These are phyloP conservation scores for Phytophthora meadii DNA, from an alignment of 352 stramenopile genomes.

Conservation along the genomic window DNA sequence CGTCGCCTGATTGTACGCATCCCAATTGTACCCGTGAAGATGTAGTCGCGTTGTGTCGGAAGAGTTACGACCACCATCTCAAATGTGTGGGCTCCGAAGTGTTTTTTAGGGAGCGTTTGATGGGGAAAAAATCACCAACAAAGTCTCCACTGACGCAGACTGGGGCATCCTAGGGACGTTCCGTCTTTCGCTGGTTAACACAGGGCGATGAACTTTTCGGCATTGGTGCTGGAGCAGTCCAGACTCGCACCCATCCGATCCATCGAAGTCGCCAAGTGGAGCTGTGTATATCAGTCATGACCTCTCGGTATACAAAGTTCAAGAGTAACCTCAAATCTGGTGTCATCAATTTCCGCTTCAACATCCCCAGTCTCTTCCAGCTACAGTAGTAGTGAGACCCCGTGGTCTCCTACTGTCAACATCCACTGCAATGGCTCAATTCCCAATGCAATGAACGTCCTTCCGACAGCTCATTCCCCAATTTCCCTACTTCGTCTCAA, in stretches of 20 bases:
- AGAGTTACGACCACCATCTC: slow-evolving; percentile 14
- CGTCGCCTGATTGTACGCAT: slow-evolving; percentile 19
- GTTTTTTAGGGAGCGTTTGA: too few species aligned
- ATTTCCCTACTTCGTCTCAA: slow-evolving; percentile 30
- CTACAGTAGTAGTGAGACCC: slow-evolving; percentile 42
- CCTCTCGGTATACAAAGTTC: neutral
- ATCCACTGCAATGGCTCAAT: slow-evolving; percentile 15
- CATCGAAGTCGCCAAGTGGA: slow-evolving; percentile 1
- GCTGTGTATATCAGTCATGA: slow-evolving; percentile 9
- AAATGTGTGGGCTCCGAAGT: slow-evolving; percentile 15
- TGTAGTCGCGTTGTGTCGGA: slow-evolving; percentile 24
- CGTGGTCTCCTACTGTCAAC: slow-evolving; percentile 20
- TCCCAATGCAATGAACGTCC: neutral
- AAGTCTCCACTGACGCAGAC: slow-evolving; percentile 19
- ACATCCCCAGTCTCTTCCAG: slow-evolving; percentile 21
- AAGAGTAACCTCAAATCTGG: slow-evolving; percentile 22
- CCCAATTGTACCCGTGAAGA: slow-evolving; percentile 11
- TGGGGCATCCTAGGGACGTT: slow-evolving; percentile 8
- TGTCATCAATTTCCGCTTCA: slow-evolving; percentile 49
- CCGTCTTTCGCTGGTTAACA: slow-evolving; percentile 27
- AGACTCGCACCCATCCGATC: slow-evolving; percentile 2
- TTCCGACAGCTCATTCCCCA: slow-evolving; percentile 46
- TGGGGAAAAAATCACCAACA: neutral
- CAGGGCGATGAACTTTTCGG: slow-evolving; percentile 20
- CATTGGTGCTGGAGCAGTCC: slow-evolving; percentile 10